Base-by-base conservation (phyloP, 305 asterid genomes). In the Solanum hybrid region DNA sequence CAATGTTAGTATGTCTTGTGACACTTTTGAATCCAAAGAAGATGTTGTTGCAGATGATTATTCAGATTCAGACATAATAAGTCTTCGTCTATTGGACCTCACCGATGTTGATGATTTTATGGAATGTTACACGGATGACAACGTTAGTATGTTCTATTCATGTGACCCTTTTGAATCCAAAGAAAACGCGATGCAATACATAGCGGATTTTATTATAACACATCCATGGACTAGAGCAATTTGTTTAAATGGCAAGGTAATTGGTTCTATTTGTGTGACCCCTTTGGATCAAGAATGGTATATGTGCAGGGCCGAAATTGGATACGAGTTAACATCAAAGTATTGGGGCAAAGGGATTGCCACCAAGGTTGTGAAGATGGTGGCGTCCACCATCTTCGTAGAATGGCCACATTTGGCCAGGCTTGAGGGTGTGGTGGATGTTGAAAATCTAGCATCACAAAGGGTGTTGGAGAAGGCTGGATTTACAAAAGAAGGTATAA, bases 391-490 rank as follows among this genome's bases (percentile, higher is more conserved):
- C 73, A 88, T 94, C 73, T 96, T 93, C 46, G 83, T 87, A 86
- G 96, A 95, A 91, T 95, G 97, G 98, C 92, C 90, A 36, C 92
- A 94, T 40, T 90, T 95, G 90, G 96, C 93, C 91, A 92, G 98
- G 90, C 91, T 95, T 91, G 94, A 95, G 92, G 96, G 94, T 89
- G 89, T 95, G 90, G 96, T 91, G 91, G 97, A 91, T 83, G 91
- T 93, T 75, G 95, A 95, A 10, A 96, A 95, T 88, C n/a, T 88
- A 87, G 96, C 92, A 51, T 97, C 97, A 79, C 97, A 94, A 89
- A 91, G 95, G 94, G 96, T 96, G 83, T 6, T 96, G 96, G 97
- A 94, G 93, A 97, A 95, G 93, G 97, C 92, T 5, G 97, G 98
- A 16, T 97, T 97, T 31, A 75, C 90, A 61, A 98, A 96, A 83